Percentiles rank a stretch among this genome's conserved stretches.
Evolutionary conservation across 1,139 yeast genomes (phyloP).

Genomic region (Hyphopichia pseudoburtonii): DNA sequence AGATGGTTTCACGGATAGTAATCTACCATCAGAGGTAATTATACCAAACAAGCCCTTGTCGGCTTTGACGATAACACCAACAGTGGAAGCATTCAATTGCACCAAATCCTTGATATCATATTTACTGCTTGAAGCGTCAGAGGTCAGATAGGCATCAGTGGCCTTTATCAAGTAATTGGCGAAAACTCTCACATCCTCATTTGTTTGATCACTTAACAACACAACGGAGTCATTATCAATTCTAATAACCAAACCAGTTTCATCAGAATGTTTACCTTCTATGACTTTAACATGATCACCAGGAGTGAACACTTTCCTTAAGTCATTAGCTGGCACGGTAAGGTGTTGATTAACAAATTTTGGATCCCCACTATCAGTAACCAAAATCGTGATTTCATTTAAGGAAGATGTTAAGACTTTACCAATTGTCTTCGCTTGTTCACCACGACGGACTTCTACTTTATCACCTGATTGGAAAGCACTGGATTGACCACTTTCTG

Average conservation of each 20-base stretch:
- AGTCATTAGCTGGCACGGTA: constrained; percentile 72
- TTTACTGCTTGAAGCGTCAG: constrained; percentile 51
- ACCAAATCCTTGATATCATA: constrained; percentile 90
- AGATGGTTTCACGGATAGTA: constrained; percentile 69
- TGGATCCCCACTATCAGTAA: constrained; percentile 52
- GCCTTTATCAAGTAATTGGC: constrained; percentile 84
- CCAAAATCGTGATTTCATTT: constrained; percentile 62
- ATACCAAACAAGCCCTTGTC: constrained; percentile 84
- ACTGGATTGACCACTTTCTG: constrained; percentile 28
- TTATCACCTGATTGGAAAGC: constrained; percentile 92
- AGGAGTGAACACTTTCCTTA: constrained; percentile 80
- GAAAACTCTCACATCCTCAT: constrained; percentile 85
- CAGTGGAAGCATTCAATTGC: constrained; percentile 80
- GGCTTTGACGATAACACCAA: constrained; percentile 87
- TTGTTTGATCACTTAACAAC: constrained; percentile 83
- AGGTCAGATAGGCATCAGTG: constrained; percentile 59
- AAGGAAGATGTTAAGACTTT: constrained; percentile 66
- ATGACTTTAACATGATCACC: constrained; percentile 97
- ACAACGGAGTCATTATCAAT: constrained; percentile 85
- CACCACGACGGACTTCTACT: constrained; percentile 90
- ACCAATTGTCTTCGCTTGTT: constrained; percentile 88
- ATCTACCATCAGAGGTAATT: constrained; percentile 81
- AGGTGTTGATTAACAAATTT: constrained; percentile 48
- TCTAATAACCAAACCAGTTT: constrained; percentile 89
- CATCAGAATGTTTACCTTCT: constrained; percentile 89